These are phyloP conservation scores for Fusarium sp. DNA, from an alignment of 2,329 filamentous ascomycete genomes.

Conservation along the genomic window DNA sequence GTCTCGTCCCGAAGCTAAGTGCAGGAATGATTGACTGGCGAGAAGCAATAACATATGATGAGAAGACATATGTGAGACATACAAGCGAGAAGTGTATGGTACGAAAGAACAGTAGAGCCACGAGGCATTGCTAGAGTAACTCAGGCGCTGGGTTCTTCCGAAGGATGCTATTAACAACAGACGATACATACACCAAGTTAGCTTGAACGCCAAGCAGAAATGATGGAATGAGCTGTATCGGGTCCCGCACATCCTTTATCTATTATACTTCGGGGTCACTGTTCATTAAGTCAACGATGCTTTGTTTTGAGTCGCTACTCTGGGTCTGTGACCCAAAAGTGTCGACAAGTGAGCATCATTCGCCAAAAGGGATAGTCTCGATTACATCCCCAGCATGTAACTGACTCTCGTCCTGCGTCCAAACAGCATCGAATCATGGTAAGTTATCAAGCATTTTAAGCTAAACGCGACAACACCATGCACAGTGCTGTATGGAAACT, in stretches of 20 bases:
- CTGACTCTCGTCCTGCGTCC: conserved; percentile 38
- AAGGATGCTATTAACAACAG: neutral
- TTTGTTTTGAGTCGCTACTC: conserved; percentile 24
- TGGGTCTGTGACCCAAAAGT: conserved; percentile 12
- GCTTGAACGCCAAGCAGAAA: conserved; percentile 9
- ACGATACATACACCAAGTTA: neutral
- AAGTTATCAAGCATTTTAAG: neutral
- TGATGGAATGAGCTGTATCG: conserved; percentile 32
- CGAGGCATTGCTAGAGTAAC: neutral
- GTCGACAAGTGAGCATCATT: conserved; percentile 5
- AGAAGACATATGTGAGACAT: conserved; percentile 18
- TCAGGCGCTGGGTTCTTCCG: neutral
- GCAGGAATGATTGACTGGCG: conserved; percentile 31
- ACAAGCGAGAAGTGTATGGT: conserved; percentile 17
- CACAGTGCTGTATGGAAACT: too few relatives aligned
- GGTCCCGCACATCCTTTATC: conserved; percentile 29
- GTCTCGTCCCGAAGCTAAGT: conserved; percentile 36
- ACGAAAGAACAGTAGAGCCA: neutral
- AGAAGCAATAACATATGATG: conserved; percentile 34
- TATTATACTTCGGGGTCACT: conserved; percentile 32
- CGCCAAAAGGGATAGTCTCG: conserved; percentile 8
- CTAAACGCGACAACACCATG: neutral
- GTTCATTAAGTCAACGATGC: conserved; percentile 20
- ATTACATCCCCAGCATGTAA: neutral
- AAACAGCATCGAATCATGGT: conserved; percentile 7